These are phyloP conservation scores for Ilex aquifolium DNA, from an alignment of 257 asterid genomes.

Conservation along the genomic window DNA sequence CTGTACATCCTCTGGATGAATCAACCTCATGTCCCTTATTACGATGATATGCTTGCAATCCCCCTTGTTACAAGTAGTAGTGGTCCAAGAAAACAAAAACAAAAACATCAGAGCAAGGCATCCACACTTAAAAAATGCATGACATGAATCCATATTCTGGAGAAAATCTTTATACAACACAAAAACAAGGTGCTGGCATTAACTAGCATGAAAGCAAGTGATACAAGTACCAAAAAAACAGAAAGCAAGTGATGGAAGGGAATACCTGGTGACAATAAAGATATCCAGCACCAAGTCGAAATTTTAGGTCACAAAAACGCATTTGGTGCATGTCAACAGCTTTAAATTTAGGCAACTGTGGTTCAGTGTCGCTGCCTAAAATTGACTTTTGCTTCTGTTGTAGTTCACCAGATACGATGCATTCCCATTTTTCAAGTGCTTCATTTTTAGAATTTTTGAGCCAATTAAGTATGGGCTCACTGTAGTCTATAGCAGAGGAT, in stretches of 20 bases:
- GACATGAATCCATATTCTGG: too few species aligned
- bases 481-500: conserved; percentile 55
- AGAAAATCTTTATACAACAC: too few species aligned
- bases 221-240: too few species aligned
- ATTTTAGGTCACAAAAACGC: conserved; percentile 68
- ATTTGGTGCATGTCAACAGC: conserved; percentile 54
- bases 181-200: background rate
- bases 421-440: conserved; percentile 85
- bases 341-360: conserved; percentile 52
- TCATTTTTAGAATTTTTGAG: conserved; percentile 58
- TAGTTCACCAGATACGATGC: conserved; percentile 56
- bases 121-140: too few species aligned
- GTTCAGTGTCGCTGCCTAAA: conserved; percentile 36
- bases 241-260: background rate
- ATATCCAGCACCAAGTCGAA: conserved; percentile 88
- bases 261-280: conserved; percentile 83
- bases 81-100: too few species aligned
- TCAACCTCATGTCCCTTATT: conserved; percentile 73
- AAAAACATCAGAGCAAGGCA: too few species aligned
- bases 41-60: conserved; percentile 77
- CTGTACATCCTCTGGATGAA: conserved; percentile 80
- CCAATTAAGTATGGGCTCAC: conserved; percentile 76
- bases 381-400: conserved; percentile 64
- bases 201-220: background rate
- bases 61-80: conserved; percentile 31